These are phyloP conservation scores for Jamesozyma spencerorum DNA, from an alignment of 805 yeast genomes.

Conservation along the genomic window DNA sequence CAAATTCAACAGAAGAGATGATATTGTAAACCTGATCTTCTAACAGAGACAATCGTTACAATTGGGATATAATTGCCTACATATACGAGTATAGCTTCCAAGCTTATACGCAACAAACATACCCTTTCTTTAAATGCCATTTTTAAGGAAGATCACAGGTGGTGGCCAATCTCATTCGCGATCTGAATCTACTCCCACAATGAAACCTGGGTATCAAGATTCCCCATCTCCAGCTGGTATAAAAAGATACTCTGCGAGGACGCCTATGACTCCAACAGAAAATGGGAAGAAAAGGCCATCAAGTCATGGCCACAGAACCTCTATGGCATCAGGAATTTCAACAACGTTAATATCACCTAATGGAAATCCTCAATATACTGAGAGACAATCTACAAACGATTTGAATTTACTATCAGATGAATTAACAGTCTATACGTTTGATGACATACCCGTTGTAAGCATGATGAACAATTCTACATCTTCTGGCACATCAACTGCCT, in stretches of 20 bases:
- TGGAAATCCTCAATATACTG: not conserved
- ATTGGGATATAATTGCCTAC: not conserved
- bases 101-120: no score
- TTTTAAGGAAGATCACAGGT: constrained; percentile 20
- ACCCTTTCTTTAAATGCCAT: constrained; percentile 19
- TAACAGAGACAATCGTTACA: not conserved
- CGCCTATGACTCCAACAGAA: not conserved
- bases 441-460: not conserved
- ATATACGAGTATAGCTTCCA: no score
- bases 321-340: constrained; percentile 2
- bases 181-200: constrained; percentile 21
- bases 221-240: not conserved
- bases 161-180: constrained; percentile 15
- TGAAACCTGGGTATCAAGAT: constrained; percentile 3
- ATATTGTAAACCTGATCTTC: not conserved
- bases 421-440: constrained; percentile 4
- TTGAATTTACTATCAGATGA: constrained; percentile 3
- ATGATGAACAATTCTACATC: not conserved
- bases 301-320: not conserved
- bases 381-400: not conserved
- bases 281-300: not conserved
- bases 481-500: not conserved
- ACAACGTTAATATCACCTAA: not conserved
- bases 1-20: not conserved
- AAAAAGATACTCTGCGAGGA: not conserved